Base-by-base conservation (phyloP, 345 rosid genomes). In the Aethionema arabicum region DNA sequence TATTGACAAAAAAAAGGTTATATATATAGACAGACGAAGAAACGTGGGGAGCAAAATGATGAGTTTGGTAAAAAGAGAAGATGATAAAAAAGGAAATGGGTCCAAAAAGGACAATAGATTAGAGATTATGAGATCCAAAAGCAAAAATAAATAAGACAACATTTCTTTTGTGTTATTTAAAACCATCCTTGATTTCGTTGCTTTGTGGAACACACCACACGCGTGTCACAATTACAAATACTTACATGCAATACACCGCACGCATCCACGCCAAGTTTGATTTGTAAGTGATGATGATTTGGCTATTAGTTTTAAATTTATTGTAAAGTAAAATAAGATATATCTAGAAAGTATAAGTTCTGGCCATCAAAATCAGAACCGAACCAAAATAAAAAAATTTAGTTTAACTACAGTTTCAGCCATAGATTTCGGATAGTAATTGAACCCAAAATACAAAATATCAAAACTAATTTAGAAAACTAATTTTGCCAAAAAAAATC, bases 1-100 rank as follows among this genome's bases (percentile, higher is more conserved):
- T 36, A 36, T 43, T 56, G 30, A 33, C 60, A 58, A 63, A 35
- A 5, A 35, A 70, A 63, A 70, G 53, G 40, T 60, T 60, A 46
- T 3, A 8, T 31, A n/a, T 3, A 52, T 39, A 69, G 63, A 40
- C 69, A 63, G 64, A 70, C 69, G 64, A 50, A 70, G 49, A 37
- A 50, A 57, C 55, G 60, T 63, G 65, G 74, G 74, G 69, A 57
- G 56, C 70, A 57, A 57, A 56, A 70, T 70, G 38, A 64, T 70
- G 65, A 70, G 57, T 21, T 36, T 64, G 65, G 57, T 56, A 21
- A 54, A 69, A 39, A 39, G 36, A 54, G 16, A 43, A 45, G 35
- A 59, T 51, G 55, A 36, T 46, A 49, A 21, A 63, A 56, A 70
- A 57, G 74, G 43, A 43, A 65, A 70, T 57, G 74, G 60, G 70